phyloP scores from a whole-genome alignment of 2,329 filamentous ascomycete genomes.

The Arachnomyces sp. region DNA sequence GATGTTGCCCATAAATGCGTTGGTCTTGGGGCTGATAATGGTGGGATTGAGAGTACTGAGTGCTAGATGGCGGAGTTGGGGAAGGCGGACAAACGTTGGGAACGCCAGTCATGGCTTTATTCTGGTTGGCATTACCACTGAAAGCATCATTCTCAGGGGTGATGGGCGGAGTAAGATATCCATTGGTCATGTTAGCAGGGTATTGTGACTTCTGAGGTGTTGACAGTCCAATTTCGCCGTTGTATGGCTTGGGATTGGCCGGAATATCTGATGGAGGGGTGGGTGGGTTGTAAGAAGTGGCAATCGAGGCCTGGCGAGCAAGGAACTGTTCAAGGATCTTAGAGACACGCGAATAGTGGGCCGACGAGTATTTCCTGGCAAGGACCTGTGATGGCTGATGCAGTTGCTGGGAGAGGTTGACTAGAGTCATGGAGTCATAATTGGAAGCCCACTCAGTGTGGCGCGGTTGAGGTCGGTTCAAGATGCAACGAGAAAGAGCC shows the following conservation, averaged over 20 bases:
- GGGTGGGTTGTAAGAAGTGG: conserved; percentile 35
- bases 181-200: conserved; percentile 29
- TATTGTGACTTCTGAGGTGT: conserved; percentile 36
- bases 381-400: conserved; percentile 61
- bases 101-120: conserved; percentile 19
- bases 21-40: conserved; percentile 29
- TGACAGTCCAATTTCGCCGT: conserved; percentile 34
- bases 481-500: conserved; percentile 76
- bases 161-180: conserved; percentile 42
- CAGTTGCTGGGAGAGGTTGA: conserved; percentile 58
- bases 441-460: conserved; percentile 65
- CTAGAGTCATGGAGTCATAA: conserved; percentile 46
- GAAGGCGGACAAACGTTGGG: conserved; percentile 29
- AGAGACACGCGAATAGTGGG: conserved; percentile 58
- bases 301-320: conserved; percentile 52
- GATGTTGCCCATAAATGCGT: conserved; percentile 26
- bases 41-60: conserved; percentile 30
- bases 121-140: conserved; percentile 25
- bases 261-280: conserved; percentile 33
- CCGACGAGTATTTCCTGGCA: conserved; percentile 60
- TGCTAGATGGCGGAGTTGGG: conserved; percentile 28
- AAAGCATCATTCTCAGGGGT: conserved; percentile 40
- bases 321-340: conserved; percentile 60
- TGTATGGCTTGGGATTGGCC: conserved; percentile 33
- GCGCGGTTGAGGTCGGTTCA: conserved; percentile 68